Evolutionary conservation across 2,329 filamentous ascomycete genomes (phyloP), one percentile per base, ranked within the genome.

Genomic region (Ceratocystis cacaofunesta): DNA sequence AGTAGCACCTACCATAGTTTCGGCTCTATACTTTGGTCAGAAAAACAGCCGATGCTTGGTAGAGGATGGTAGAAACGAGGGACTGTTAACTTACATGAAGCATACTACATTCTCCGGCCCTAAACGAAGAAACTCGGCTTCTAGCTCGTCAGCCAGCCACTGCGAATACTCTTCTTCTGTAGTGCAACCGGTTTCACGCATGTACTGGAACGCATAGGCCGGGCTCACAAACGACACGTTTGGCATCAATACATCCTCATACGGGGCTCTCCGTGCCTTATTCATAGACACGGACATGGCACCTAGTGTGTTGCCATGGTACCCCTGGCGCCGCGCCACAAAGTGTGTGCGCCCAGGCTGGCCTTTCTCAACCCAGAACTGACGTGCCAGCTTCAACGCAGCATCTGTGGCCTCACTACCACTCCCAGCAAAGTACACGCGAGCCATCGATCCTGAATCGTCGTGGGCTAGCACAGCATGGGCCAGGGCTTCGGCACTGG

Each of bases 231-330:
- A 65, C 3, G 25, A 36, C 7, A 65, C 63, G 28, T 61, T 61
- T 5, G 22, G 8, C 70, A 66, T 5, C 69, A 71, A 5, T 69
- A 70, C n/a, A 73, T 72, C 46, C 2, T 72, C 67, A 60, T 73
- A 74, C 0, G 71, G 70, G 1, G 68, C 67, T 60, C 72, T 73
- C 8, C 72, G 65, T 3, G 70, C 67, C 0, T 70, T 41, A 52
- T 73, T 70, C 3, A 68, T 68, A 0, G 76, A 76, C 1, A 79
- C 71, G 5, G 73, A 76, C 64, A 81, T 72, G 0, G 78, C 72
- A 0, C 78, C 79, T 10, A 80, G 72, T 0, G 79, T 81, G 66
- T 78, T 80, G 5, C 80, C 79, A 69, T 82, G 80, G 66, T 81
- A 82, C 3, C 72, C 74, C 68, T 79, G 77, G 22, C 73, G 71